Evolutionary conservation across 805 yeast genomes (phyloP).

Genomic region (Clavispora asparagi): DNA sequence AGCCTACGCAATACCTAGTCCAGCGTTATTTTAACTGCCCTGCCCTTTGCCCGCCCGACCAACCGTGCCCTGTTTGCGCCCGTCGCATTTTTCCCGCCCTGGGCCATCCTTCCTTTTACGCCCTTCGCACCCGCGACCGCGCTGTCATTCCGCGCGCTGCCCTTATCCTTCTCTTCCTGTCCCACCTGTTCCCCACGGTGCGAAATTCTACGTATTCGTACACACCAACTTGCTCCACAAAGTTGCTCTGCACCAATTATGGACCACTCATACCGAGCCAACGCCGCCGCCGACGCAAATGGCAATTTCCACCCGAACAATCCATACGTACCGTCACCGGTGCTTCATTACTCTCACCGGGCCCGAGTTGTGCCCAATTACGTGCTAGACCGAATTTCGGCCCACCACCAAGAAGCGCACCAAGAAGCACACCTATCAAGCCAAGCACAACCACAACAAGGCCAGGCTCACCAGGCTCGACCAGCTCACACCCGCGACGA

Average conservation of each 20-base stretch:
- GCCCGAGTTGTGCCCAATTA: constrained; percentile 53
- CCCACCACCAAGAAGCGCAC: constrained; percentile 30
- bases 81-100: no score
- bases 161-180: no score
- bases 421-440: background rate
- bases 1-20: no score
- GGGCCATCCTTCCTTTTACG: no score
- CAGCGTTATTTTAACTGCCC: no score
- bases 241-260: background rate
- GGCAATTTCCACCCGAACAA: constrained; percentile 9
- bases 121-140: background rate
- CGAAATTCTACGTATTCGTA: background rate
- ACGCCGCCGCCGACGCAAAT: background rate
- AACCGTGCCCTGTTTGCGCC: no score
- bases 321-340: constrained; percentile 24
- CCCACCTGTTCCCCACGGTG: no score
- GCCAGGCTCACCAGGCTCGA: constrained; percentile 4
- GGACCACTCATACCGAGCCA: background rate
- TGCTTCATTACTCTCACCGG: constrained; percentile 29
- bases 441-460: constrained; percentile 18
- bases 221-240: background rate
- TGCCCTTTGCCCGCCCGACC: no score
- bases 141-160: no score
- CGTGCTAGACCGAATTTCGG: constrained; percentile 52
- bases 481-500: constrained; percentile 16